A percentile compares a stretch with the other conserved stretches of the same genome.
These are phyloP conservation scores for Groenewaldozyma salmanticensis DNA, from an alignment of 805 yeast genomes.

Conservation along the genomic window DNA sequence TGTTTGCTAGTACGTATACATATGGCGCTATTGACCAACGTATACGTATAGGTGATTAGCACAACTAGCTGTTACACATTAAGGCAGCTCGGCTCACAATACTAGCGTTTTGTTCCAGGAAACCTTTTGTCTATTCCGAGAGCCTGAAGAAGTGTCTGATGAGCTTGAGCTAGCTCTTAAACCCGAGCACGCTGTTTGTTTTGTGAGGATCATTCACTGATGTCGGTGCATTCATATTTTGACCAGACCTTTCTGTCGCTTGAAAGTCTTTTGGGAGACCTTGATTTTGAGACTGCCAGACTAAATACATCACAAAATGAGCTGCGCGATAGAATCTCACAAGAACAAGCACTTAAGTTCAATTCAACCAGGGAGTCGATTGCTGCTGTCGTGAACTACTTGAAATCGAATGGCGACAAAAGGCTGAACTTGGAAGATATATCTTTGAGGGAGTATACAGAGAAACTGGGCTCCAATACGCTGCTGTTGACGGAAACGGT, in stretches of 20 bases:
- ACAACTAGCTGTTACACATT: too few relatives aligned
- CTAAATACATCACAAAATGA: constrained; percentile 7
- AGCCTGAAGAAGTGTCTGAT: too few relatives aligned
- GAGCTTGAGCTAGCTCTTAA: too few relatives aligned
- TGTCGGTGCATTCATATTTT: constrained; percentile 12
- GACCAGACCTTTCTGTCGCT: constrained; percentile 19
- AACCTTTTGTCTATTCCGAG: too few relatives aligned
- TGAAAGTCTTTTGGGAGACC: constrained; percentile 12
- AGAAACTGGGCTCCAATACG: background rate
- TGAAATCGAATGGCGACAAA: background rate
- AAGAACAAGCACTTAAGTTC: background rate
- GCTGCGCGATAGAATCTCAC: background rate
- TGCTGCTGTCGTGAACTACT: background rate
- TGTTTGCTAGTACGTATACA: too few relatives aligned
- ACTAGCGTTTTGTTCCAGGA: too few relatives aligned
- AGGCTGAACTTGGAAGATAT: background rate
- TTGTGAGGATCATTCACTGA: too few relatives aligned
- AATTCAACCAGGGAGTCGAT: background rate
- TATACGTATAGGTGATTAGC: too few relatives aligned
- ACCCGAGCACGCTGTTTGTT: too few relatives aligned
- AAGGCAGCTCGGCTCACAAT: too few relatives aligned
- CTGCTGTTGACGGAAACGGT: background rate
- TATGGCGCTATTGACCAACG: too few relatives aligned
- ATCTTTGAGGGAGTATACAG: background rate
- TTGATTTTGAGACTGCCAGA: constrained; percentile 12